Conservation (phyloP, 352 stramenopile genomes). For the Pythium dissotocum region DNA sequence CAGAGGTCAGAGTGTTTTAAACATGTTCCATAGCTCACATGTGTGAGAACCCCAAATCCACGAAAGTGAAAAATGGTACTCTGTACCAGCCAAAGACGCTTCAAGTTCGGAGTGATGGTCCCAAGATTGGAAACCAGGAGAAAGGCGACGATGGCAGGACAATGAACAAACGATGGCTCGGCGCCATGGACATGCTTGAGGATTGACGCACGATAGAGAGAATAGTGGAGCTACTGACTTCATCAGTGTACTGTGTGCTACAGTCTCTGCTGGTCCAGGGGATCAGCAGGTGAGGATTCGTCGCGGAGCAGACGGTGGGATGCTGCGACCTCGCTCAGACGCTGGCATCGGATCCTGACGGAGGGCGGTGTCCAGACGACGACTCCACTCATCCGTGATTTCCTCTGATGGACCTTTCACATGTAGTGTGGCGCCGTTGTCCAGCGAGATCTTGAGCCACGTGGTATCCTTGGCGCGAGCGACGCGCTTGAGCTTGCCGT, state of each 20-base stretch:
- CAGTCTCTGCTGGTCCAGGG: neutral
- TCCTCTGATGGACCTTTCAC: conserved; percentile 7
- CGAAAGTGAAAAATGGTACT: conserved; percentile 20
- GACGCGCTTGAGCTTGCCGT: conserved; percentile 29
- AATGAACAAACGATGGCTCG: too few species aligned
- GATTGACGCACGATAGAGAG: neutral
- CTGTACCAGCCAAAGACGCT: conserved; percentile 24
- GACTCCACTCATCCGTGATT: conserved; percentile 16
- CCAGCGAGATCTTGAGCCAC: conserved; percentile 32
- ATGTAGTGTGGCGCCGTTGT: conserved; percentile 2
- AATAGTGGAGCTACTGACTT: neutral
- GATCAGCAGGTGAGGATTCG: conserved; percentile 26
- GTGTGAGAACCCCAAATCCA: conserved; percentile 3
- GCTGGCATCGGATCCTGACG: conserved; percentile 4
- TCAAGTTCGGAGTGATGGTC: conserved; percentile 40
- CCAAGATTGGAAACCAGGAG: conserved; percentile 1
- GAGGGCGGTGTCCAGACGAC: conserved; percentile 18
- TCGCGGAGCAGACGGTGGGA: neutral
- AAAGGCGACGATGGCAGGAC: neutral
- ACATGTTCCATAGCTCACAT: neutral
- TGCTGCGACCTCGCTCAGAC: neutral
- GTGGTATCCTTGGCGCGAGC: conserved; percentile 12
- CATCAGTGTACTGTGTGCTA: neutral
- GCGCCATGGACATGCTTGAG: neutral
- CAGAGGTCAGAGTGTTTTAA: neutral